Evolutionary conservation across 2,329 filamentous ascomycete species (phyloP), one percentile per base, ranked within the genome.

Genomic region (Sphaerulina vaccinii): DNA sequence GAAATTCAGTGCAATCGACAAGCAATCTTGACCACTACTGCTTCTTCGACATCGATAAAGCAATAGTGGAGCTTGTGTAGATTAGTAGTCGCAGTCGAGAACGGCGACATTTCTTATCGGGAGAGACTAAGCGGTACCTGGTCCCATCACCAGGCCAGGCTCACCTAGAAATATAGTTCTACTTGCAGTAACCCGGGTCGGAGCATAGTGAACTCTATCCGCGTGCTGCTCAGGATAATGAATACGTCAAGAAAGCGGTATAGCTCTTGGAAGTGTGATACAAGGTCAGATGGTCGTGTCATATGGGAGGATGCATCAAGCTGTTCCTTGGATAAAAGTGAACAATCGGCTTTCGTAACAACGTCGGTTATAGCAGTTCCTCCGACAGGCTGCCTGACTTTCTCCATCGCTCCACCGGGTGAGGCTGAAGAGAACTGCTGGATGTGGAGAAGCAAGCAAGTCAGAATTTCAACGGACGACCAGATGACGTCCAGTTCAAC

Each of bases 41-140:
- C n/a, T n/a, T n/a, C n/a, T n/a, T n/a, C n/a, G 5, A 10, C 27
- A 32, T 32, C 27, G 36, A 46, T 38, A 24, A 51, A 55, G 42
- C 38, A 42, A 40, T 36, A 39, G 35, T 45, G 45, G 35, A 43
- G 47, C 10, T 27, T 27, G 24, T 32, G 27, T 32, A 32, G 6
- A 32, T 32, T 32, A 32, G 27, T 32, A 10, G 27, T 32, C 1
- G 27, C 27, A 10, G 27, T 32, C 27, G 27, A 27, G 36, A 10
- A 38, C 36, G 33, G 38, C 35, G 15, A 41, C 37, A 39, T 40
- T 11, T 49, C 16, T 32, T 32, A 32, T 32, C 27, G 5, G 27
- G 9, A 32, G 27, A 32, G 19, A 22, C 13, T 18, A 27, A 36
- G 47, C 27, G 37, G 19, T 15, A 33, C 29, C 42, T 19, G 18